Percentiles rank a stretch among this genome's conserved stretches.
phyloP scores from a whole-genome alignment of 306 rosid species.

The Rosa lucieae region DNA sequence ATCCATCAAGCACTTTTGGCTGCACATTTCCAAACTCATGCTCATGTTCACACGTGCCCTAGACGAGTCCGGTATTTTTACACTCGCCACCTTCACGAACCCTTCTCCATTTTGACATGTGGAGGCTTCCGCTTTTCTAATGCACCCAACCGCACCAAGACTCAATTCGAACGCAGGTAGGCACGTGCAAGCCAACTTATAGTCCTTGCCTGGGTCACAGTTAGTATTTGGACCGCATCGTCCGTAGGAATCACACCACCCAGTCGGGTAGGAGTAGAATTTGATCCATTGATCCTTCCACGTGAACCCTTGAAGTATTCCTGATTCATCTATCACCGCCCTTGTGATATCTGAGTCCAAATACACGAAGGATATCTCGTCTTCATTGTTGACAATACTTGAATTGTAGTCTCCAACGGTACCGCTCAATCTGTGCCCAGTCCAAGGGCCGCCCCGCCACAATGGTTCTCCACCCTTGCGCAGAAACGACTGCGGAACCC shows the following conservation, averaged over 20 bases:
- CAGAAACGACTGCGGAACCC: slow-evolving; percentile 25
- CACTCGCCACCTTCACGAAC: too few species aligned
- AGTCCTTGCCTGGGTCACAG: slow-evolving; percentile 32
- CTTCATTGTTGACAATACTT: not conserved
- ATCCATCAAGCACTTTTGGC: too few species aligned
- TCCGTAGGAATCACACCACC: slow-evolving; percentile 42
- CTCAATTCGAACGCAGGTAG: slow-evolving; percentile 49
- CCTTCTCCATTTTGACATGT: too few species aligned
- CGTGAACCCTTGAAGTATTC: not conserved
- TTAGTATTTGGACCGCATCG: slow-evolving; percentile 41
- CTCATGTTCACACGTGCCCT: too few species aligned
- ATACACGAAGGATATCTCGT: not conserved
- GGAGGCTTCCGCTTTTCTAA: not conserved
- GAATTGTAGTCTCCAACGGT: slow-evolving; percentile 3
- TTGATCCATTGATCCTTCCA: slow-evolving; percentile 37
- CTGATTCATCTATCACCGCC: slow-evolving; percentile 11
- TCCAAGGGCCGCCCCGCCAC: slow-evolving; percentile 20
- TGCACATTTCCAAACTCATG: too few species aligned
- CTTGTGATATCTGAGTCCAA: not conserved
- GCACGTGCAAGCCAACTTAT: slow-evolving; percentile 38
- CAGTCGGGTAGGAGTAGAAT: slow-evolving; percentile 31
- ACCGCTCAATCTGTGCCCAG: not conserved
- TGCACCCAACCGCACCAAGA: slow-evolving; percentile 48
- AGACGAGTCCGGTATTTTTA: too few species aligned
- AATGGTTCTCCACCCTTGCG: not conserved